These are phyloP conservation scores for Starmerella kuoi DNA, from an alignment of 805 yeast genomes.

Conservation along the genomic window DNA sequence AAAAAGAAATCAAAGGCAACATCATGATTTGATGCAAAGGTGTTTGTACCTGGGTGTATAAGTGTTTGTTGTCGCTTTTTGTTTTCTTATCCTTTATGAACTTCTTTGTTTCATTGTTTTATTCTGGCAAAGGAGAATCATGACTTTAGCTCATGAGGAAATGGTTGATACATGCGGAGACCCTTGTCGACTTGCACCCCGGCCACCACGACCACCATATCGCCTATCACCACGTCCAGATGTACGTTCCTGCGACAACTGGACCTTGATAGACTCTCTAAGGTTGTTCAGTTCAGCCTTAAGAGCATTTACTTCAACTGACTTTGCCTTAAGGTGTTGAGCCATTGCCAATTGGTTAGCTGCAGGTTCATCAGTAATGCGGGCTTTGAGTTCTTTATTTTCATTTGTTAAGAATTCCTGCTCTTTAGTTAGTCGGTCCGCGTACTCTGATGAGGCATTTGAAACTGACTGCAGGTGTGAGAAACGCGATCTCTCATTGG, in stretches of 20 bases:
- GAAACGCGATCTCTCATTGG: slow-evolving; percentile 21
- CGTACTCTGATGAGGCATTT: slow-evolving; percentile 24
- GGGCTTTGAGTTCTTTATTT: slow-evolving; percentile 37
- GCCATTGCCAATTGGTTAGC: slow-evolving; percentile 23
- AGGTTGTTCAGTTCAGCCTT: slow-evolving; percentile 23
- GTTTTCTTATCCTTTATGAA: too few relatives aligned
- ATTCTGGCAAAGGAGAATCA: too few relatives aligned
- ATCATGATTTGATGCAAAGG: too few relatives aligned
- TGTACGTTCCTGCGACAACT: slow-evolving; percentile 7
- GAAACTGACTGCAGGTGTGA: slow-evolving; percentile 25
- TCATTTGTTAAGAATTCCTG: slow-evolving; percentile 14
- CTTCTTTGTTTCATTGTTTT: too few relatives aligned
- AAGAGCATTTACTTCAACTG: slow-evolving; percentile 24
- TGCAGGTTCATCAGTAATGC: slow-evolving; percentile 30
- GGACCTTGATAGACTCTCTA: slow-evolving; percentile 26
- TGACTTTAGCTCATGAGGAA: neutral
- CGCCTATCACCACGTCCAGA: slow-evolving; percentile 12
- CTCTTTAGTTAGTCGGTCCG: slow-evolving; percentile 10
- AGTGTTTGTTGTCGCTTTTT: too few relatives aligned
- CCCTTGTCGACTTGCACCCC: slow-evolving; percentile 14
- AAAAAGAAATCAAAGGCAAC: too few relatives aligned
- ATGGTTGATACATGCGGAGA: slow-evolving; percentile 7
- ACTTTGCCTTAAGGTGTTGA: slow-evolving; percentile 26
- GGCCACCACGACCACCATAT: slow-evolving; percentile 15
- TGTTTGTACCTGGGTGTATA: too few relatives aligned